phyloP scores from a whole-genome alignment of 148 eudicot species.

The Rheum nobile region DNA sequence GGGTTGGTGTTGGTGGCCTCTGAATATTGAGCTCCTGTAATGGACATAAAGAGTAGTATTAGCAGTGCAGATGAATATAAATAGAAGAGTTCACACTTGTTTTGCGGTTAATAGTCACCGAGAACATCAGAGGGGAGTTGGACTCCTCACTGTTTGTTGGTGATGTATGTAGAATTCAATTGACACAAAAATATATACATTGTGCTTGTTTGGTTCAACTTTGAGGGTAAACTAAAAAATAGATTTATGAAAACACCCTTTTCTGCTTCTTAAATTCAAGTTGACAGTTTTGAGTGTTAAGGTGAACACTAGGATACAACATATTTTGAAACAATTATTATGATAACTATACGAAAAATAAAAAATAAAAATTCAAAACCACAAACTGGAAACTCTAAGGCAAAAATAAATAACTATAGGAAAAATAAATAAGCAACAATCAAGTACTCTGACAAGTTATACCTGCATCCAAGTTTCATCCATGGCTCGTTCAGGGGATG shows the following conservation, averaged over 20 bases:
- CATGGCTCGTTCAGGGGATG: constrained; percentile 63
- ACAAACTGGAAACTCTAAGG: not conserved
- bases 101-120: not conserved
- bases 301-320: not conserved
- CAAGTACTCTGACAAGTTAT: not conserved
- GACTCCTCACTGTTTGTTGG: too few relatives aligned
- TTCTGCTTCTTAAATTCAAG: too few relatives aligned
- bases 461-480: constrained; percentile 98
- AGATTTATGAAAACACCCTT: not conserved
- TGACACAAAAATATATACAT: not conserved
- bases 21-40: constrained; percentile 80
- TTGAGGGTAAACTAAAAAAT: not conserved
- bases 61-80: not conserved
- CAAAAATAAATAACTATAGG: not conserved
- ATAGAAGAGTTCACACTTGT: not conserved
- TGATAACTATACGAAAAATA: not conserved
- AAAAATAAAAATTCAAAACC: not conserved
- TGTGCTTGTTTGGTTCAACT: not conserved
- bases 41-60: not conserved
- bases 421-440: not conserved
- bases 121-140: not conserved
- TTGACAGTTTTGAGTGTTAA: not conserved
- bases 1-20: constrained; percentile 21
- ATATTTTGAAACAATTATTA: not conserved
- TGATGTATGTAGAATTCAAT: too few relatives aligned